Conservation (phyloP, 2,329 filamentous ascomycete genomes). For the Exophiala calicioides region DNA sequence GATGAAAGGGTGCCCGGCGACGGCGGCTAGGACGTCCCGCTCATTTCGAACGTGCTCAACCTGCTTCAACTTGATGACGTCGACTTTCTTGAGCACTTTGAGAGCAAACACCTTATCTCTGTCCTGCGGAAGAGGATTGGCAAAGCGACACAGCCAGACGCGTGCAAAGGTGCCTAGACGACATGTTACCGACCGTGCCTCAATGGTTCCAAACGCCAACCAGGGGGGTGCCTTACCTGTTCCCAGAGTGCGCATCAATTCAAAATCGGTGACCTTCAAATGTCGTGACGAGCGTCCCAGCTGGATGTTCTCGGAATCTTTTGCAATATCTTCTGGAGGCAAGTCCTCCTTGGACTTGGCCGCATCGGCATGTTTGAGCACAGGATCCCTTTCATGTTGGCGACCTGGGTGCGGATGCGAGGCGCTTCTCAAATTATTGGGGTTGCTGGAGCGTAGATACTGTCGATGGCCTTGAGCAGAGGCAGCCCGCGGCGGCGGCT, state of each 20-base stretch:
- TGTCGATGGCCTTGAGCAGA: constrained; percentile 32
- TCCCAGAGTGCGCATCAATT: constrained; percentile 51
- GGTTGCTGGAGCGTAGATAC: constrained; percentile 26
- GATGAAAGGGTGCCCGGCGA: constrained; percentile 66
- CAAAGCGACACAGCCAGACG: constrained; percentile 51
- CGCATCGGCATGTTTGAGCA: constrained; percentile 24
- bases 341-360: constrained; percentile 15
- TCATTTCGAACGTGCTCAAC: constrained; percentile 70
- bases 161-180: constrained; percentile 51
- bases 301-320: constrained; percentile 41
- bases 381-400: constrained; percentile 28
- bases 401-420: constrained; percentile 31
- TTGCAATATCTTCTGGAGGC: constrained; percentile 37
- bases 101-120: constrained; percentile 49
- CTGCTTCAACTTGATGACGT: constrained; percentile 63
- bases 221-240: constrained; percentile 43
- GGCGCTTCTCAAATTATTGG: constrained; percentile 29
- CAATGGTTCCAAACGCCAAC: too few relatives aligned
- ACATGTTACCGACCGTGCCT: too few relatives aligned
- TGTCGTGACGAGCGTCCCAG: constrained; percentile 40
- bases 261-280: constrained; percentile 47
- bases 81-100: constrained; percentile 53
- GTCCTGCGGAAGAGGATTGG: constrained; percentile 38
- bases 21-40: constrained; percentile 62
- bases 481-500: constrained; percentile 29